phyloP scores from a whole-genome alignment of 345 rosid genomes.

The Aurinia saxatilis region DNA sequence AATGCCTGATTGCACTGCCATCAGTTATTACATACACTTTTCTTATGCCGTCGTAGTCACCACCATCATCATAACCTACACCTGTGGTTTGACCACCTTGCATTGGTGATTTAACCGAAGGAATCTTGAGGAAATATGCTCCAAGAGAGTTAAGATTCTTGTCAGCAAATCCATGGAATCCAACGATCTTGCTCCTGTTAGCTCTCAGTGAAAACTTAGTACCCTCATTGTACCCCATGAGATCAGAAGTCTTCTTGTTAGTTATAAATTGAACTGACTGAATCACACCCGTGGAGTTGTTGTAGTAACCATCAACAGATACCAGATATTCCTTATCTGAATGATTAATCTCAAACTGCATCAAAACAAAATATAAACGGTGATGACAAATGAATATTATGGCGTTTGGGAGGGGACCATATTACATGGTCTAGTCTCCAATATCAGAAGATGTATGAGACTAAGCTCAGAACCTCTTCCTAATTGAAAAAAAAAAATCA shows the following conservation, averaged over 20 bases:
- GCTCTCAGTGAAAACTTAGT: constrained; percentile 2
- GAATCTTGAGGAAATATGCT: constrained; percentile 13
- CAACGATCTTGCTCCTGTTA: not conserved
- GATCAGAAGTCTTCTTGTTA: constrained; percentile 4
- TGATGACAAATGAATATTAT: not conserved
- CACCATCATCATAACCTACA: constrained; percentile 6
- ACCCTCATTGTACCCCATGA: constrained; percentile 4
- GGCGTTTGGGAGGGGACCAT: no score
- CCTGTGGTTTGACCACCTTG: constrained; percentile 1
- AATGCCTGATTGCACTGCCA: not conserved
- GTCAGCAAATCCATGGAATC: constrained; percentile 25
- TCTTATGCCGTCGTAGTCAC: constrained; percentile 12
- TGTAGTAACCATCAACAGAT: constrained; percentile 14
- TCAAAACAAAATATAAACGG: not conserved
- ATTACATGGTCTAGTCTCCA: no score
- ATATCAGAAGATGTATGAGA: no score
- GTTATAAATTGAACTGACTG: constrained; percentile 14
- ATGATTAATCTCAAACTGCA: constrained; percentile 16
- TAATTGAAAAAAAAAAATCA: no score
- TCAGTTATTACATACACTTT: not conserved
- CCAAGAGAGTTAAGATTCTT: constrained; percentile 18
- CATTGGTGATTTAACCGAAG: not conserved
- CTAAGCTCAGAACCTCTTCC: no score
- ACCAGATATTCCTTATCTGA: not conserved
- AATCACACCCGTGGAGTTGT: not conserved